Evolutionary conservation across 1,284 basidiomycete genomes (phyloP), one percentile per base, ranked within the genome.

Genomic region (Cutaneotrichosporon cavernicola): DNA sequence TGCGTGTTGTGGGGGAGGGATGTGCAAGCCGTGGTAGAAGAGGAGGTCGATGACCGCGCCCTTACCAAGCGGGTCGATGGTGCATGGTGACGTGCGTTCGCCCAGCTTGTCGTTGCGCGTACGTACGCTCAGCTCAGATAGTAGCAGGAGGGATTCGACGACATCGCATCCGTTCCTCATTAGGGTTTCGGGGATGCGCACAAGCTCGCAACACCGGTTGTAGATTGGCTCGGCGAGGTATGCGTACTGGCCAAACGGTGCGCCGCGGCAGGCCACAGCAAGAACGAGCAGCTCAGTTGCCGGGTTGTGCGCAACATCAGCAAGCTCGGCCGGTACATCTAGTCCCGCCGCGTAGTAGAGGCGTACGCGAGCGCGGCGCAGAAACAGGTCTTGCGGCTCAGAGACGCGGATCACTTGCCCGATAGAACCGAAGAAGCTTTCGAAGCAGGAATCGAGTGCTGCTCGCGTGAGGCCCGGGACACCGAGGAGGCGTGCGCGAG

Each of bases 1-100:
- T 2, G 56, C 34, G 32, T 30, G 31, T 8, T 56, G 56, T 4
- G 51, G 43, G 1, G 60, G 56, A 1, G 60, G 47, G n/a, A 65
- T 43, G 18, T 65, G 49, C 14, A 65, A 38, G 5, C 56, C 31
- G 60, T 61, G 51, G 50, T 61, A 53, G 40, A 65, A 46, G 1
- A 55, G 34, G 7, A 65, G 31, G 50, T 65, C 64, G 38, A 65
- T 56, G 32, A 58, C 64, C 2, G 50, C 40, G 21, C 64, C 64
- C 32, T 65, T 65, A 26, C 64, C 64, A 14, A 65, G 60, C 18
- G 64, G 64, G 31, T 65, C 60, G n/a, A 65, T 38, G 8, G 38
- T 22, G 1, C 40, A 50, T 4, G 60, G 31, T 4, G 56, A 55
- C 53, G 26, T 34, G 26, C 34, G 32, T 7, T 16, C 21, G 26